A percentile compares a stretch with the other conserved stretches of the same genome.
Evolutionary conservation across 371 early-diverging fungal genomes (phyloP).

Genomic region (Dichotomocladium elegans): DNA sequence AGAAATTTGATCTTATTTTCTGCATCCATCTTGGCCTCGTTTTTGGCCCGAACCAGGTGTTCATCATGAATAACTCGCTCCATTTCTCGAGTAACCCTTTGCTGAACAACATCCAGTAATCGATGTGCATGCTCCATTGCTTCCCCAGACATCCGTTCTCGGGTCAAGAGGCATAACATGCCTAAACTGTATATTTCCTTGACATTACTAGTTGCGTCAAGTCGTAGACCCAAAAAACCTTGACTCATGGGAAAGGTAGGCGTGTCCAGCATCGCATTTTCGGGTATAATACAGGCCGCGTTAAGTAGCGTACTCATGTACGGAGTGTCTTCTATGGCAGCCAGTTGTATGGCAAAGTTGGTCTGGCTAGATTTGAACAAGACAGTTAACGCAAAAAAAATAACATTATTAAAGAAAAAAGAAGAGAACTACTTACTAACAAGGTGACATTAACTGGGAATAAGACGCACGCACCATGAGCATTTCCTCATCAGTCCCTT

Average conservation of each 20-base stretch:
- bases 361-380: not conserved
- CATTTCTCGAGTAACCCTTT: constrained; percentile 43
- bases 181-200: constrained; percentile 3
- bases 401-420: no score
- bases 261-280: not conserved
- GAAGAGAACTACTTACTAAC: not conserved
- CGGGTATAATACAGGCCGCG: constrained; percentile 2
- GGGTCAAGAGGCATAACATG: constrained; percentile 9
- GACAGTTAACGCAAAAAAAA: not conserved
- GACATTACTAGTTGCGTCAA: not conserved
- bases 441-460: not conserved
- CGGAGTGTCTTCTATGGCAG: constrained; percentile 8
- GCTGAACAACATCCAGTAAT: constrained; percentile 27
- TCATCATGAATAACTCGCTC: constrained; percentile 39
- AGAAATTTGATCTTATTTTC: constrained; percentile 60
- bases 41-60: constrained; percentile 41
- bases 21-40: constrained; percentile 50
- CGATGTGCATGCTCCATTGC: constrained; percentile 5
- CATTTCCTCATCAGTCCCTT: not conserved
- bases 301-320: constrained; percentile 4
- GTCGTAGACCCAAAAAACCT: constrained; percentile 11
- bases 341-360: no score
- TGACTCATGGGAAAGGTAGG: not conserved
- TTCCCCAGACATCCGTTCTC: constrained; percentile 8
- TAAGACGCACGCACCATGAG: constrained; percentile 6